Percentiles rank a stretch among this genome's conserved stretches.
These are phyloP conservation scores for Mortierella sp. DNA, from an alignment of 371 early-diverging fungal species.

Conservation along the genomic window DNA sequence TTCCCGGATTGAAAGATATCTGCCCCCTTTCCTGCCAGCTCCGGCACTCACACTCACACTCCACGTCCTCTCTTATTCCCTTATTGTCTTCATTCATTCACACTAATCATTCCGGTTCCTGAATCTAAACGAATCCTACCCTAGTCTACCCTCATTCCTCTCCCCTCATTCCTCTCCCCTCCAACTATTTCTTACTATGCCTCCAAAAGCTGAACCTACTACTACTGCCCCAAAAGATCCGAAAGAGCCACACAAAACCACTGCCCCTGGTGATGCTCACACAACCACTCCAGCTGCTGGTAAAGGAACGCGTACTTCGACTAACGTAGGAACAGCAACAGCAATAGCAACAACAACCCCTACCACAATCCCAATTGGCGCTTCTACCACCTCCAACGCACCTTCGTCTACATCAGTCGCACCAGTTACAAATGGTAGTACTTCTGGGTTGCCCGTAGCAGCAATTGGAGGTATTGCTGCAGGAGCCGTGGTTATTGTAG, in stretches of 20 bases:
- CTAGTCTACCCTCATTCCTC: too few species aligned
- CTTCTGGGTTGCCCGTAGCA: slow-evolving; percentile 58
- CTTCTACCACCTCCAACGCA: slow-evolving; percentile 3
- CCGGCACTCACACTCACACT: background rate
- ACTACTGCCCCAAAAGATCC: background rate
- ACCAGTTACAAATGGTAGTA: background rate
- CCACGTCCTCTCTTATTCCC: background rate
- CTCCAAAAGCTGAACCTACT: background rate
- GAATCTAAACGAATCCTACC: background rate
- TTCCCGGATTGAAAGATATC: slow-evolving; percentile 51
- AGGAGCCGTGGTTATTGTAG: slow-evolving; percentile 54
- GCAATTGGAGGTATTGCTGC: slow-evolving; percentile 66
- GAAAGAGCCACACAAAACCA: background rate
- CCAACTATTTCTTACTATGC: background rate
- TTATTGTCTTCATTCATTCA: background rate
- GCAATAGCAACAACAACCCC: background rate
- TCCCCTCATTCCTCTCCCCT: background rate
- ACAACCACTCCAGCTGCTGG: background rate
- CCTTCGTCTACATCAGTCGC: slow-evolving; percentile 22
- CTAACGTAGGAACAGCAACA: background rate
- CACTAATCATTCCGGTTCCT: background rate
- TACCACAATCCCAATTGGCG: background rate
- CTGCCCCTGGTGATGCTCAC: background rate
- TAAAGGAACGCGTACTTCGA: background rate
- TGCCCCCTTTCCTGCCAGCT: slow-evolving; percentile 9